Conservation (phyloP, 1,284 basidiomycete genomes). For the Lignosus rhinocerotis region DNA sequence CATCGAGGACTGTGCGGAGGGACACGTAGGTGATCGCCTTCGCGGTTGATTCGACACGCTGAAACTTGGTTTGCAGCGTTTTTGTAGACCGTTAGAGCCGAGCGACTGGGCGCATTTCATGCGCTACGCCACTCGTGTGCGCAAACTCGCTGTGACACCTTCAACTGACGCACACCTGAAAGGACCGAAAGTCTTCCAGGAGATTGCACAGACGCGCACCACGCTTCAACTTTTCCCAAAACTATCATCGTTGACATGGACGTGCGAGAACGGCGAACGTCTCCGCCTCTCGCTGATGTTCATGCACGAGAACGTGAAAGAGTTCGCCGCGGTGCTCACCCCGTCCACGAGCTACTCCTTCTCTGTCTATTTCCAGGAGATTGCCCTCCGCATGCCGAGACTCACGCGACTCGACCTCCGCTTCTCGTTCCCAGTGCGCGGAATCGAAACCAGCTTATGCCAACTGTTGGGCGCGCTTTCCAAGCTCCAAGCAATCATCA, state of each 20-base stretch:
- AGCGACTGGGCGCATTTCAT: constrained; percentile 59
- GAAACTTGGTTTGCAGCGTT: constrained; percentile 32
- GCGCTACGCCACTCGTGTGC: constrained; percentile 55
- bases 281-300: constrained; percentile 43
- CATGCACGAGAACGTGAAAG: constrained; percentile 42
- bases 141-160: constrained; percentile 30
- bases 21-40: neutral
- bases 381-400: constrained; percentile 52
- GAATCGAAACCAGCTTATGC: constrained; percentile 39
- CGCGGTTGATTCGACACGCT: neutral
- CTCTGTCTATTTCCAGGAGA: constrained; percentile 46
- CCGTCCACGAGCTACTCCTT: constrained; percentile 25
- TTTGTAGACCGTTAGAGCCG: constrained; percentile 45
- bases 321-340: constrained; percentile 35
- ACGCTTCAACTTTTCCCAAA: constrained; percentile 50
- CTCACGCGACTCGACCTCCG: constrained; percentile 47
- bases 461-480: constrained; percentile 42
- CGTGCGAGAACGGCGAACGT: constrained; percentile 12
- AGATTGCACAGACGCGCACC: constrained; percentile 55
- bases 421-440: constrained; percentile 36
- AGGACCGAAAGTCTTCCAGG: constrained; percentile 42
- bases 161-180: constrained; percentile 5
- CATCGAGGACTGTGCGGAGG: constrained; percentile 19
- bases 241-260: constrained; percentile 13
- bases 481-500: constrained; percentile 47